phyloP scores from a whole-genome alignment of 1,284 basidiomycete species.

The Cutaneotrichosporon mucoides region DNA sequence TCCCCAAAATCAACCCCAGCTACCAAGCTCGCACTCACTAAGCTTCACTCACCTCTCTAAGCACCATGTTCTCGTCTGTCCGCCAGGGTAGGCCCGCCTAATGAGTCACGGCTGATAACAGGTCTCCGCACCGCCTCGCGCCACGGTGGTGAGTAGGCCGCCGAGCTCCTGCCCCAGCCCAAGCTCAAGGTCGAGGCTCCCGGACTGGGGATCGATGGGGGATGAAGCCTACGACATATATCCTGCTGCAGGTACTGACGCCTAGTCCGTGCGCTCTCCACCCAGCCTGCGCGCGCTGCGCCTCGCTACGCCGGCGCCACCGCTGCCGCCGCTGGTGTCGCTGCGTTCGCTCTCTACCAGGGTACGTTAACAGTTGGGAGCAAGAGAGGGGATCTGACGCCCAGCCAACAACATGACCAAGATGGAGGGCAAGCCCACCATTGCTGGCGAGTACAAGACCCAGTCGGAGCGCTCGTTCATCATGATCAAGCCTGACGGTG shows the following conservation, averaged over 20 bases:
- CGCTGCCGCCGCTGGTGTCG: conserved; percentile 29
- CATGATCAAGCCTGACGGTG: conserved; percentile 51
- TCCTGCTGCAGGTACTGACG: not conserved
- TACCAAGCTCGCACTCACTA: not conserved
- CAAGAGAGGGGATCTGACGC: not conserved
- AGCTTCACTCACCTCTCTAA: not conserved
- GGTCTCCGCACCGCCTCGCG: conserved; percentile 46
- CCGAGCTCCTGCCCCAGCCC: not conserved
- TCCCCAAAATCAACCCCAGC: not conserved
- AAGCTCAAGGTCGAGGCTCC: too few species aligned
- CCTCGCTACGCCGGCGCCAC: conserved; percentile 26
- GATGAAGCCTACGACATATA: too few species aligned
- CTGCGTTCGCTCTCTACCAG: conserved; percentile 38
- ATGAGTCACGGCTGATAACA: conserved; percentile 7
- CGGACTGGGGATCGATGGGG: too few species aligned
- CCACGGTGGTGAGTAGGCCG: conserved; percentile 32
- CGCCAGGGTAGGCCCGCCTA: conserved; percentile 29
- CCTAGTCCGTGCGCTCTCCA: conserved; percentile 39
- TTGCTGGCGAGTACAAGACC: conserved; percentile 51
- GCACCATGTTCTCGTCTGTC: conserved; percentile 40
- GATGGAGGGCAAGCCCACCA: conserved; percentile 49
- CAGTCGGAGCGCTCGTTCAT: conserved; percentile 50
- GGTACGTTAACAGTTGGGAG: conserved; percentile 20
- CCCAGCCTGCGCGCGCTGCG: conserved; percentile 29
- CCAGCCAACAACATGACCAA: conserved; percentile 23